A percentile compares a stretch with the other conserved stretches of the same genome.
phyloP scores from a whole-genome alignment of 768 basidiomycete species.

The Coprinellus aureogranulatus region DNA sequence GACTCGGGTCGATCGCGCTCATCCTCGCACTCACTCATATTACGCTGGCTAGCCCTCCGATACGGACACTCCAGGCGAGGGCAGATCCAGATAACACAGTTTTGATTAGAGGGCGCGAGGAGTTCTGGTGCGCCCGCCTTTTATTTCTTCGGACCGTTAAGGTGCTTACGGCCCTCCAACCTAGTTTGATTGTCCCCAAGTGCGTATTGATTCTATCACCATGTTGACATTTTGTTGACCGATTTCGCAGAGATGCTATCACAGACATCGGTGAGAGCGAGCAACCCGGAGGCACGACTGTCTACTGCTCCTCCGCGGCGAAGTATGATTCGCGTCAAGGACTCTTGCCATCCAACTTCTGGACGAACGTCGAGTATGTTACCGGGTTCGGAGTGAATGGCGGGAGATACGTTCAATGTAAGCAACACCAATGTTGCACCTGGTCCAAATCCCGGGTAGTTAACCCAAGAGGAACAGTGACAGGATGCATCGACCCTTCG shows the following conservation, averaged over 20 bases:
- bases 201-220: background rate
- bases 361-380: conserved; percentile 48
- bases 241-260: conserved; percentile 34
- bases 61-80: background rate
- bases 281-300: conserved; percentile 52
- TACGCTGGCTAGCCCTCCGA: background rate
- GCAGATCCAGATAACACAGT: conserved; percentile 44
- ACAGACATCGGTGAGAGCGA: conserved; percentile 59
- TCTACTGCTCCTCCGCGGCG: conserved; percentile 49
- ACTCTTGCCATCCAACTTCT: conserved; percentile 44
- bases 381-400: conserved; percentile 41
- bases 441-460: no score
- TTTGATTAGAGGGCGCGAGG: conserved; percentile 39
- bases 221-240: background rate
- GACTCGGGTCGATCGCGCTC: background rate
- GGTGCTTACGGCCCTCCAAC: background rate
- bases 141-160: background rate
- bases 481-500: conserved; percentile 51
- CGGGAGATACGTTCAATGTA: conserved; percentile 44
- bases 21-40: background rate
- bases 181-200: conserved; percentile 47
- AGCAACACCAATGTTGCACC: no score
- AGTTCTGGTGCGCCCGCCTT: conserved; percentile 41
- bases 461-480: no score
- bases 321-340: conserved; percentile 43